Evolutionary conservation across 805 yeast genomes (phyloP).

Genomic region (Peterozyma xylosa): DNA sequence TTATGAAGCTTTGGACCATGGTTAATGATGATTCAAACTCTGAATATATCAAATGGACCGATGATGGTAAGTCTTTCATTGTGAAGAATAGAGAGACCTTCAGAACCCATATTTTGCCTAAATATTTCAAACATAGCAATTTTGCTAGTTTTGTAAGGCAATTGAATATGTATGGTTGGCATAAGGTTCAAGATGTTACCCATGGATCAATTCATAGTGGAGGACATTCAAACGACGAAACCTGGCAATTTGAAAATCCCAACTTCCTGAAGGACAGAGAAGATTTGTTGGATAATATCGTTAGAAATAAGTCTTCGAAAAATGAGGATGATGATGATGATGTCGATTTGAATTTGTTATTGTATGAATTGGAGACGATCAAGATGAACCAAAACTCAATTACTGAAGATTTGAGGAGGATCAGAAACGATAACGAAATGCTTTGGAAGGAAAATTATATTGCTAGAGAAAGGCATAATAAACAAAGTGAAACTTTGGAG

Average conservation of each 20-base stretch:
- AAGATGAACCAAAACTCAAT: conserved; percentile 75
- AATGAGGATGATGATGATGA: conserved; percentile 32
- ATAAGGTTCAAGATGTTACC: conserved; percentile 88
- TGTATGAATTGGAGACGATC: conserved; percentile 68
- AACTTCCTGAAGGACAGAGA: conserved; percentile 71
- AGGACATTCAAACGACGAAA: conserved; percentile 51
- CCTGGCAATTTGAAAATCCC: conserved; percentile 84
- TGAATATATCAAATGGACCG: conserved; percentile 74
- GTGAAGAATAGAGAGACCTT: conserved; percentile 80
- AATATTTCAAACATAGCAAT: conserved; percentile 90
- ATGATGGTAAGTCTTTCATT: conserved; percentile 79
- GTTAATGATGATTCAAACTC: conserved; percentile 72
- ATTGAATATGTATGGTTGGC: conserved; percentile 98
- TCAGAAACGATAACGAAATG: conserved; percentile 80
- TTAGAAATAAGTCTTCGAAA: conserved; percentile 55
- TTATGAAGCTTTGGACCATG: conserved; percentile 92
- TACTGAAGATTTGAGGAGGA: conserved; percentile 75
- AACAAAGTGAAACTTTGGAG: conserved; percentile 83
- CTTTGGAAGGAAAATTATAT: conserved; percentile 85
- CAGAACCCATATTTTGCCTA: conserved; percentile 78
- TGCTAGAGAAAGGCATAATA: conserved; percentile 77
- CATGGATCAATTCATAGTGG: conserved; percentile 56
- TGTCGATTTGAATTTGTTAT: conserved; percentile 42
- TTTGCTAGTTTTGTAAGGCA: conserved; percentile 96
- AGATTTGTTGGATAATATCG: conserved; percentile 78